phyloP scores from a whole-genome alignment of 1,284 basidiomycete genomes.

The Phylloboletellus chloephorus region DNA sequence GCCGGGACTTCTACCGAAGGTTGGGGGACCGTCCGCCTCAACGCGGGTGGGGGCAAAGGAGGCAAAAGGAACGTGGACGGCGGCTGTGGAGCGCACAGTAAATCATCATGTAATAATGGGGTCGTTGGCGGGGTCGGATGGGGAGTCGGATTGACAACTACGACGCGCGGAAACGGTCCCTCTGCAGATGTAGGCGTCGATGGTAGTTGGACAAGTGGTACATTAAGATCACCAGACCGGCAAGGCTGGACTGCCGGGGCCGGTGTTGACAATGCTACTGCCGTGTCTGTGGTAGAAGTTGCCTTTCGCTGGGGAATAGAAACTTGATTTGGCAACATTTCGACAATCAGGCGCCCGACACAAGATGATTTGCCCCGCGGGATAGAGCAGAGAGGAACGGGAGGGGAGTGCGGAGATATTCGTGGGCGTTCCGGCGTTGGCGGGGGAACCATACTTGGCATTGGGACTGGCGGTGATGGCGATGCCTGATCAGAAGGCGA shows the following conservation, averaged over 20 bases:
- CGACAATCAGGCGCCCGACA: conserved; percentile 52
- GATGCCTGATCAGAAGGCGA: conserved; percentile 30
- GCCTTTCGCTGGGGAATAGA: conserved; percentile 18
- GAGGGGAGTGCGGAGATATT: conserved; percentile 20
- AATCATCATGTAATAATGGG: conserved; percentile 31
- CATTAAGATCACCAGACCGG: conserved; percentile 8
- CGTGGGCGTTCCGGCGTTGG: conserved; percentile 29
- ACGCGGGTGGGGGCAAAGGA: conserved; percentile 23
- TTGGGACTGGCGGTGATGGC: conserved; percentile 22
- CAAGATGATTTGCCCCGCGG: conserved; percentile 32
- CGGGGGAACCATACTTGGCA: conserved; percentile 19
- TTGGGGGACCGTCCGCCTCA: conserved; percentile 9
- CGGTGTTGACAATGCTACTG: conserved; percentile 4
- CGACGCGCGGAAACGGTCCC: conserved; percentile 41
- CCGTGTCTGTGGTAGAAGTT: not conserved
- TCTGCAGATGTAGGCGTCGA: conserved; percentile 21
- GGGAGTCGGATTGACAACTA: conserved; percentile 51
- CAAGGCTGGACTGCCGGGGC: conserved; percentile 4
- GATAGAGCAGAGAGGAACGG: conserved; percentile 20
- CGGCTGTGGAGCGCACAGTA: conserved; percentile 18
- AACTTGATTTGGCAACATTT: conserved; percentile 43
- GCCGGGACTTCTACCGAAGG: not conserved
- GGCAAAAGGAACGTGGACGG: conserved; percentile 30
- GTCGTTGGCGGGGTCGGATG: conserved; percentile 56
- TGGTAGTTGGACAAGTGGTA: conserved; percentile 22